phyloP scores from a whole-genome alignment of 2,329 filamentous ascomycete species.

The Fusarium burgessii region DNA sequence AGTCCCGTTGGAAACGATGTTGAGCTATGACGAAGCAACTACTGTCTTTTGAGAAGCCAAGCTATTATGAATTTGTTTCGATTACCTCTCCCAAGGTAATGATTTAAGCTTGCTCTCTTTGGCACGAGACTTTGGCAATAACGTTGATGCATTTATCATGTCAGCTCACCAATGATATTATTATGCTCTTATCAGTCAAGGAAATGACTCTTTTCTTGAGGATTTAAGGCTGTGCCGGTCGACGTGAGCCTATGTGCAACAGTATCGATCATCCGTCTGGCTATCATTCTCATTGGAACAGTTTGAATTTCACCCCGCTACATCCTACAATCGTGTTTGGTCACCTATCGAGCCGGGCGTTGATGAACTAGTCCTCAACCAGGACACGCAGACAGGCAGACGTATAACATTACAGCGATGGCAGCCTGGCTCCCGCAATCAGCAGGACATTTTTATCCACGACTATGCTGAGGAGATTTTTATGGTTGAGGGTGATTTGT shows the following conservation, averaged over 20 bases:
- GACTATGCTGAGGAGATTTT: slow-evolving; percentile 55
- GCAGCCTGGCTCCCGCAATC: slow-evolving; percentile 48
- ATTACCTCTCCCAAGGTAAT: background rate
- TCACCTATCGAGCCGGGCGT: slow-evolving; percentile 49
- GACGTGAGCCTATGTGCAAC: slow-evolving; percentile 1
- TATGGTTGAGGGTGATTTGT: slow-evolving; percentile 52
- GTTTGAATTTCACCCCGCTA: slow-evolving; percentile 46
- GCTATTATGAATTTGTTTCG: background rate
- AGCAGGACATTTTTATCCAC: slow-evolving; percentile 49
- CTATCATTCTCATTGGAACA: slow-evolving; percentile 40
- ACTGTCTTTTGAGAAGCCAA: background rate
- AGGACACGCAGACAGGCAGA: slow-evolving; percentile 45
- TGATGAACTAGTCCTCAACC: slow-evolving; percentile 53
- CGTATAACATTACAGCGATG: slow-evolving; percentile 53
- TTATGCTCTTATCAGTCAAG: background rate
- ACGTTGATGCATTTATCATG: slow-evolving; percentile 27
- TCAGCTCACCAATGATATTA: slow-evolving; percentile 31
- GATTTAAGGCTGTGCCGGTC: slow-evolving; percentile 12
- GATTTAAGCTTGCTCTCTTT: background rate
- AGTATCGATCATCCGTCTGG: background rate
- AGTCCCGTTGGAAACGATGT: background rate
- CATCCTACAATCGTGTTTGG: slow-evolving; percentile 39
- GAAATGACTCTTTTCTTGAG: background rate
- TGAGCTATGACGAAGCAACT: background rate
- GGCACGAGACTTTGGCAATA: background rate